These are phyloP conservation scores for Sporothrix brasiliensis DNA, from an alignment of 2,329 filamentous ascomycete species.

Conservation along the genomic window DNA sequence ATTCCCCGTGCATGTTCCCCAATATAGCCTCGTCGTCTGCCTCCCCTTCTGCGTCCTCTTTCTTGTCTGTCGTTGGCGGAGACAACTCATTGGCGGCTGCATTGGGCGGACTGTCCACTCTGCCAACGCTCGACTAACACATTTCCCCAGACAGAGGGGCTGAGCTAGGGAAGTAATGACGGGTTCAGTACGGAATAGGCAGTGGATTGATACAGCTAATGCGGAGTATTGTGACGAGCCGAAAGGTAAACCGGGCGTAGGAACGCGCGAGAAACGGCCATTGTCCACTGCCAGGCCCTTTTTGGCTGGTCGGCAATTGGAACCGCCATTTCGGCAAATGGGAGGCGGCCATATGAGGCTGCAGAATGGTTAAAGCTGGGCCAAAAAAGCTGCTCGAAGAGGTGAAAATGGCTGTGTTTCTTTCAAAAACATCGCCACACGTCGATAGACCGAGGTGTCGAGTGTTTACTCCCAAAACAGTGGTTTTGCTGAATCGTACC, in stretches of 20 bases:
- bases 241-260: not conserved
- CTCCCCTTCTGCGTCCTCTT: not conserved
- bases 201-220: no score
- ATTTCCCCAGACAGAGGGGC: conserved; percentile 15
- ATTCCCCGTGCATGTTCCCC: not conserved
- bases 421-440: no score
- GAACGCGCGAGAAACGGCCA: not conserved
- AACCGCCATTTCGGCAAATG: conserved; percentile 30
- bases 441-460: not conserved
- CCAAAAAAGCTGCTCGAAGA: not conserved
- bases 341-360: conserved; percentile 14
- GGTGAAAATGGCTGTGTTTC: not conserved
- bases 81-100: conserved; percentile 19
- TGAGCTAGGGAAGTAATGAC: not conserved
- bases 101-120: not conserved
- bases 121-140: conserved; percentile 1
- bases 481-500: not conserved
- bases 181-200: no score
- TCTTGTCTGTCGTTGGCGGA: not conserved
- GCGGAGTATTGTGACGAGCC: not conserved
- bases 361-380: not conserved
- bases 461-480: not conserved
- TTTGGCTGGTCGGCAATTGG: conserved; percentile 31
- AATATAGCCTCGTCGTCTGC: not conserved
- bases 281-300: not conserved